These are phyloP conservation scores for Piromyces finnis DNA, from an alignment of 192 early-diverging fungal species.

Conservation along the genomic window DNA sequence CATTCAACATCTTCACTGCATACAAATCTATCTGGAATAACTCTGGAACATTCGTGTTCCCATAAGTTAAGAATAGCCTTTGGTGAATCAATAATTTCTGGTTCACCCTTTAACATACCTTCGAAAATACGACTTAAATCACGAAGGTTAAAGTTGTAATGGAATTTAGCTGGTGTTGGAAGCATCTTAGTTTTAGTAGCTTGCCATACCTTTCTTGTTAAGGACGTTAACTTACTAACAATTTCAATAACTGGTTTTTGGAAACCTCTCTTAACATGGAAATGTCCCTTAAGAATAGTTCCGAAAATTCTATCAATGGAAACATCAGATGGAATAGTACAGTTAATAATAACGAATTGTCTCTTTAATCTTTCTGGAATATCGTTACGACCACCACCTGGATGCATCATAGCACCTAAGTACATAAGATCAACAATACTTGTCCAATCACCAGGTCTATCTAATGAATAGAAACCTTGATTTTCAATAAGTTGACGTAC, in stretches of 20 bases:
- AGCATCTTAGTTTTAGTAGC: conserved; percentile 45
- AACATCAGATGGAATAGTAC: conserved; percentile 40
- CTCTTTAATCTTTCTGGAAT: conserved; percentile 40
- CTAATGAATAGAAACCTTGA: conserved; percentile 44
- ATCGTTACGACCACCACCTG: conserved; percentile 44
- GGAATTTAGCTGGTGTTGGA: conserved; percentile 47
- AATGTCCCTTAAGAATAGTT: conserved; percentile 44
- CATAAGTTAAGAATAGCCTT: conserved; percentile 29
- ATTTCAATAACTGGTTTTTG: conserved; percentile 24
- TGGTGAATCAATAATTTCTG: conserved; percentile 23
- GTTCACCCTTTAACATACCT: conserved; percentile 33
- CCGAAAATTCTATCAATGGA: conserved; percentile 47
- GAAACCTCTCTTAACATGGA: conserved; percentile 28
- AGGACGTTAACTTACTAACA: conserved; percentile 14
- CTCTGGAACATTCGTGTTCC: conserved; percentile 42
- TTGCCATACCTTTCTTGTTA: conserved; percentile 40
- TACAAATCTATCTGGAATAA: conserved; percentile 42
- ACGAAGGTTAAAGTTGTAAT: conserved; percentile 48
- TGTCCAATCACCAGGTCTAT: conserved; percentile 46
- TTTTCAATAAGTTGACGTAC: conserved; percentile 42
- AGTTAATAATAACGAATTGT: conserved; percentile 37
- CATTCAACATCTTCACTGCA: conserved; percentile 36
- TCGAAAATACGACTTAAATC: conserved; percentile 38
- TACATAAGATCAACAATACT: conserved; percentile 39
- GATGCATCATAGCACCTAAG: conserved; percentile 47